Base-by-base conservation (phyloP, 2,329 filamentous ascomycete genomes). In the Xylaria polymorpha region DNA sequence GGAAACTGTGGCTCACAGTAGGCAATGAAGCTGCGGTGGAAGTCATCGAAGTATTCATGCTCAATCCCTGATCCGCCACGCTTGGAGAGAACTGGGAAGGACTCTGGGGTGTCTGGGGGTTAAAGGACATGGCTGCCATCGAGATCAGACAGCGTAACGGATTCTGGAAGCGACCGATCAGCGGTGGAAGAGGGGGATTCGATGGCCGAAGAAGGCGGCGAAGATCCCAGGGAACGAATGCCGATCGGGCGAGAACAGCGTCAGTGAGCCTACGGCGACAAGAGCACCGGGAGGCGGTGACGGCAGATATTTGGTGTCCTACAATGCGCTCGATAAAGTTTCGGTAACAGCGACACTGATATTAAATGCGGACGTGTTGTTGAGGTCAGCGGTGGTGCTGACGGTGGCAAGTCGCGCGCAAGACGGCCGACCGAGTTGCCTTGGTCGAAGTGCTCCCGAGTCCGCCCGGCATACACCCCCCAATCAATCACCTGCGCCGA, bases 61-160 rank as follows among this genome's bases (percentile, higher is more conserved):
- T 87, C 68, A 82, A 82, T 75, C 80, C 81, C 73, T 81, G 81
- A 75, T 87, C 86, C 77, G 83, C 85, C 73, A 83, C 86, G 75
- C 82, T 85, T 72, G 86, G 85, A 73, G 86, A 89, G 77, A 85
- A 83, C 78, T 89, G 86, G 78, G 87, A 89, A 78, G 88, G 88
- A 79, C 88, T 91, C 84, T 90, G 88, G 78, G 89, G 89, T 75
- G 88, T 91, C 77, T 88, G 88, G 75, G 88, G 88, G 79, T 90
- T 88, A 84, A 87, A 89, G 82, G 87, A 88, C 88, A 90, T 90
- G 80, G 80, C 86, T 82, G 80, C 79, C 76, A 78, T 80, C 76
- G 79, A 79, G 74, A 50, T 75, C 71, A 59, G n/a, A 64, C 39
- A 67, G 58, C 53, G 66, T 22, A 48, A 39, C n/a, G 32, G 53